phyloP scores from a whole-genome alignment of 768 basidiomycete genomes.

The Mycena chlorophos region DNA sequence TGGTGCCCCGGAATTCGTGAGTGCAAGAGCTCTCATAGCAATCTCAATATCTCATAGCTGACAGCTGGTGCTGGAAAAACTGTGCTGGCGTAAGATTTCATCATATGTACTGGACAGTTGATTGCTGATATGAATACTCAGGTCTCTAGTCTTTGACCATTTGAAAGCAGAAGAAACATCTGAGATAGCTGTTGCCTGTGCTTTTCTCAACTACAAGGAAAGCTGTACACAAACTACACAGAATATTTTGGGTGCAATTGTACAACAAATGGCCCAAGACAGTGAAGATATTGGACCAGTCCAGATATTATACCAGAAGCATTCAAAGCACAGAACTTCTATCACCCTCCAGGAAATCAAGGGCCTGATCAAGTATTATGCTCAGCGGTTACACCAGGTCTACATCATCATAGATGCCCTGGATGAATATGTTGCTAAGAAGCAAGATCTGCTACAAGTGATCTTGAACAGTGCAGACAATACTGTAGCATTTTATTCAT shows the following conservation, averaged over 20 bases:
- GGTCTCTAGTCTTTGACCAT: neutral
- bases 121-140: neutral
- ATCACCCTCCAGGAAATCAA: neutral
- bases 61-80: conserved; percentile 1
- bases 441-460: neutral
- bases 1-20: conserved; percentile 1
- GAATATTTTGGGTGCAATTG: neutral
- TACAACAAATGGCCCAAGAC: neutral
- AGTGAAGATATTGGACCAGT: neutral
- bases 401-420: neutral
- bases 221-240: neutral
- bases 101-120: neutral
- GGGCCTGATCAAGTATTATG: neutral
- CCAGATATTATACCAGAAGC: neutral
- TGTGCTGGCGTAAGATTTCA: neutral
- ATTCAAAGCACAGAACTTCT: neutral
- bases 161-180: neutral
- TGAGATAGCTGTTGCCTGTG: neutral
- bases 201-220: neutral
- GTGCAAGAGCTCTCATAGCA: neutral
- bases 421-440: neutral
- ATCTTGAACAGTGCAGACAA: neutral
- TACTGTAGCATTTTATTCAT: no score
- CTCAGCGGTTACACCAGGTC: neutral
- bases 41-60: neutral